These are phyloP conservation scores for Rhododendron griersonianum DNA, from an alignment of 148 eudicot species.

Conservation along the genomic window DNA sequence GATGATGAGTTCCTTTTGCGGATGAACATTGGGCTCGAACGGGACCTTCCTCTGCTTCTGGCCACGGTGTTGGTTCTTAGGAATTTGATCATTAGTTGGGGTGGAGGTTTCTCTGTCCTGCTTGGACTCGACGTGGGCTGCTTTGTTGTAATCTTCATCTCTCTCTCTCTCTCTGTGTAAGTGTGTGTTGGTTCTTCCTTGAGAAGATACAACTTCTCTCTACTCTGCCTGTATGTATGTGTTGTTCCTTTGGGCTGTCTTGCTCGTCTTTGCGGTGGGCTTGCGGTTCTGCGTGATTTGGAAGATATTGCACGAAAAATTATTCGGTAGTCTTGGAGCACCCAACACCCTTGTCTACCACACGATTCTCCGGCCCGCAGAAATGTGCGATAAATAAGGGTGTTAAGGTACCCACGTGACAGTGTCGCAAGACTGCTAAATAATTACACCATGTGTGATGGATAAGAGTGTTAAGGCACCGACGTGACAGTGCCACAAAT, in stretches of 20 bases:
- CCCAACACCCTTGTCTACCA: no score
- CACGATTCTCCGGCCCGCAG: no score
- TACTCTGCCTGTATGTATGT: neutral
- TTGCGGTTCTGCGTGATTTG: neutral
- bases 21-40: constrained; percentile 49
- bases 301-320: no score
- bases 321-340: no score
- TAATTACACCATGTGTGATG: no score
- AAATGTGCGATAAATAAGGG: no score
- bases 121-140: constrained; percentile 71
- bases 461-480: no score
- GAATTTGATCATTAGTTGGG: constrained; percentile 73
- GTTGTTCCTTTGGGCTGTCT: neutral
- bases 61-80: constrained; percentile 46
- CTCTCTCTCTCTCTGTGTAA: neutral
- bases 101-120: constrained; percentile 64
- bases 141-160: constrained; percentile 50
- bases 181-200: neutral
- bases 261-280: neutral
- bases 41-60: constrained; percentile 52
- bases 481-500: no score
- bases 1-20: constrained; percentile 29
- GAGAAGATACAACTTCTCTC: neutral
- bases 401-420: no score
- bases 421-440: no score